Evolutionary conservation across 2,329 filamentous ascomycete species (phyloP), one percentile per base, ranked within the genome.

Genomic region (Scedosporium aurantiacum): DNA sequence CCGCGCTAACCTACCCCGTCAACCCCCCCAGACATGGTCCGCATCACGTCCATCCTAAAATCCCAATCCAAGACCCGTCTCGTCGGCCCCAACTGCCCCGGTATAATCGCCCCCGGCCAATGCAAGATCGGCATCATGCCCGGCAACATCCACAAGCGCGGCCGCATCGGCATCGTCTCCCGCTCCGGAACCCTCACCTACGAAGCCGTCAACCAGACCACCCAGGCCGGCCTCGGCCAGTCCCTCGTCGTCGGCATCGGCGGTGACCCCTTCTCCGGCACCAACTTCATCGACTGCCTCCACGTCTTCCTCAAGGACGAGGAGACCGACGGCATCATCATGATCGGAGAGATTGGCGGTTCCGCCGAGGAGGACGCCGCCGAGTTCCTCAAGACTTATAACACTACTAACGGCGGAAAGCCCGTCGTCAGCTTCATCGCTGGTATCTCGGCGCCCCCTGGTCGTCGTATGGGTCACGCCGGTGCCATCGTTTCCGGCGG

Each of bases 111-210:
- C 61, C 84, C 85, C 64, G 94, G 93, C 70, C 93, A 96, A 85
- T 99, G 94, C 86, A 99, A 99, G 83, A 97, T 99, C 73, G 94
- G 94, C 74, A 99, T 99, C 81, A 97, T 99, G 94, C 75, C 94
- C 67, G 94, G 94, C 71, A 97, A 97, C 84, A 97, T 99, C 81
- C 94, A 99, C 87, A 97, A 97, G 86, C 91, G 92, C 77, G 94
- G 94, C 70, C 92, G 94, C 76, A 92, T 99, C 74, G 94, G 94
- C 73, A 97, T 99, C 76, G 94, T 99, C 77, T 97, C 92, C 70
- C 90, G 94, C 71, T 97, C 94, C 72, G 94, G 94, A 72, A 99
- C 94, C 68, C 87, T 99, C 66, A 99, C 94, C 73, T 99, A 99
- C 82, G 94, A 99, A 82, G 94, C 94, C 73, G 94, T 99, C 79